Conservation (phyloP, 768 basidiomycete genomes). For the Panaeolus cyanescens region DNA sequence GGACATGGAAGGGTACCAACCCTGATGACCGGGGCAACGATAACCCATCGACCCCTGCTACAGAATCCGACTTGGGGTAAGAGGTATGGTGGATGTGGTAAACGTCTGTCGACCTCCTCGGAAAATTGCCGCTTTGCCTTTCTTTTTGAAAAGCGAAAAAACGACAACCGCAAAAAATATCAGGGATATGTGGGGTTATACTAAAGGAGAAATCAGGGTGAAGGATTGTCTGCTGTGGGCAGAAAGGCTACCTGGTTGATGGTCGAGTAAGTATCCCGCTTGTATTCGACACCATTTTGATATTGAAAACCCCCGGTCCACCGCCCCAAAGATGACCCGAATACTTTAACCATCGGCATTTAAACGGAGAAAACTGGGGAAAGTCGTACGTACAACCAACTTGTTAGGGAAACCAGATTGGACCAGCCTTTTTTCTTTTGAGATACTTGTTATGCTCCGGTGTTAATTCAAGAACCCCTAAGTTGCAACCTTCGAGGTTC, state of each 20-base stretch:
- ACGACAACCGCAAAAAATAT: too few species aligned
- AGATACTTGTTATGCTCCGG: slow-evolving; percentile 46
- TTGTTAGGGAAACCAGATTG: slow-evolving; percentile 45
- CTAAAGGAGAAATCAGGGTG: too few species aligned
- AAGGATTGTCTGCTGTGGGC: too few species aligned
- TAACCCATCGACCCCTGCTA: neutral
- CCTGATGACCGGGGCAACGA: neutral
- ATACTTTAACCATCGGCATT: neutral
- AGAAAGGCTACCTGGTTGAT: too few species aligned
- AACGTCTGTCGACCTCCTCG: neutral
- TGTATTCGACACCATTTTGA: neutral
- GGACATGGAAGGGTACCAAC: neutral
- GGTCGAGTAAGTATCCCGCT: too few species aligned
- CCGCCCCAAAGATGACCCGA: neutral
- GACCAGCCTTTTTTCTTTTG: slow-evolving; percentile 43
- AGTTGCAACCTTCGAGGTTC: slow-evolving; percentile 56
- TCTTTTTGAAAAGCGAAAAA: too few species aligned
- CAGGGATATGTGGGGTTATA: too few species aligned
- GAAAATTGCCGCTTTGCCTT: too few species aligned
- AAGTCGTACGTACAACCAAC: slow-evolving; percentile 29
- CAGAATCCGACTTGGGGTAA: neutral
- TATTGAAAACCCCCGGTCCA: too few species aligned
- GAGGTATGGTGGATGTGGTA: too few species aligned
- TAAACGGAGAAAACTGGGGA: neutral
- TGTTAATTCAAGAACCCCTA: slow-evolving; percentile 46